Base-by-base conservation (phyloP, 768 basidiomycete species). In the Russula dissimulans region DNA sequence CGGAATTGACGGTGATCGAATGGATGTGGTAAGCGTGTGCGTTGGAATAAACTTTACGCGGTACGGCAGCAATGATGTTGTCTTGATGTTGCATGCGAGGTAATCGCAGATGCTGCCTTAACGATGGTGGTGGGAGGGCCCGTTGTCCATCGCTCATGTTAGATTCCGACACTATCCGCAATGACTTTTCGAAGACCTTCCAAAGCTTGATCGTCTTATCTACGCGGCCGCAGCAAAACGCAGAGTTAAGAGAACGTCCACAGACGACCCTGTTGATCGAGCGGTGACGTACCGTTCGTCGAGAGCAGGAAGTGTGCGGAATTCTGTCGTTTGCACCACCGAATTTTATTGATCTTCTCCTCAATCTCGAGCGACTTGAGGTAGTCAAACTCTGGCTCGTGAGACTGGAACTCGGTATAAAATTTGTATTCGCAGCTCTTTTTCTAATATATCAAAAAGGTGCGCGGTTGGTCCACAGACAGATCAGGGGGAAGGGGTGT, bases 271-370 rank as follows among this genome's bases (percentile, higher is more conserved):
- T n/a, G 10, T 22, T 51, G 32, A 45, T 59, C 46, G 45, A 12
- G 60, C 32, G 59, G 54, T 7, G 42, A 48, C 81, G 61, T 62
- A 95, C 97, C 97, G 69, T 99, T 99, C 34, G 97, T 98, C 60
- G 94, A 95, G 54, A 99, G 75, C 58, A 99, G 76, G 75, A 99
- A 98, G 75, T 99, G 97, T 47, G 97, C 95, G 48, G 90, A 81
- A 72, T 98, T 98, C 77, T 97, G 94, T 65, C 97, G 84, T 78
- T 87, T 94, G 80, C 95, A 97, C 97, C 97, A 99, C 73, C 94
- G 92, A 83, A 99, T 99, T 84, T 97, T 91, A 80, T 99, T 99
- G 80, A 99, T 99, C 87, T 99, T 99, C 82, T 99, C 97, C 76
- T 99, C 97, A 75, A 99, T 99, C 81, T 99, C 97, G 67, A 99